Percentiles rank a stretch among this genome's conserved stretches.
Evolutionary conservation across 2,329 filamentous ascomycete genomes (phyloP).

Genomic region (Xylariomycetidae sp.): DNA sequence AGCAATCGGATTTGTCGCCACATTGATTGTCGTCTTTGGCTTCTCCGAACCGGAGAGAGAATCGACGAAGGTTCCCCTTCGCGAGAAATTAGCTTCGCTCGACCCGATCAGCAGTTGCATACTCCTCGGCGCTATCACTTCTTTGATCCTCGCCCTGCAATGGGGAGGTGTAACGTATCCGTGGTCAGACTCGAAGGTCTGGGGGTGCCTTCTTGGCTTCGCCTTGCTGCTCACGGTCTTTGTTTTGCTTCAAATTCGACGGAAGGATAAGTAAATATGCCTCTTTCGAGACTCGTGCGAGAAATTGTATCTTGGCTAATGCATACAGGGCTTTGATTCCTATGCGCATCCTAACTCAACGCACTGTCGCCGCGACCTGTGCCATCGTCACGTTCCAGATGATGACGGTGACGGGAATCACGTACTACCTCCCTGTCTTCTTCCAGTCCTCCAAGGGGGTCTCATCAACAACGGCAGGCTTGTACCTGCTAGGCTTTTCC

Average conservation of each 20-base stretch:
- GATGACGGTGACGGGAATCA: conserved; percentile 2
- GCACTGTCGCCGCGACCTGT: conserved; percentile 2
- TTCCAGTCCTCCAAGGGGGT: conserved; percentile 5
- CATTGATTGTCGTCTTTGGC: too few species aligned
- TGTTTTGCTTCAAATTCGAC: conserved; percentile 2
- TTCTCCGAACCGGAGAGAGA: too few species aligned
- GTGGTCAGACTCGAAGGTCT: conserved; percentile 6
- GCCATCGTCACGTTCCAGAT: conserved; percentile 1
- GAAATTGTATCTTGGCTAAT: neutral
- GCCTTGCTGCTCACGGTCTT: conserved; percentile 2
- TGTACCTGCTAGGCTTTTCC: conserved; percentile 4
- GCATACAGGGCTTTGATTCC: conserved; percentile 6
- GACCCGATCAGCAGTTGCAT: conserved; percentile 3
- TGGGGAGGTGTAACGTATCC: conserved; percentile 6
- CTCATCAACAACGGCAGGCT: conserved; percentile 3
- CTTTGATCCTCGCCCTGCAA: conserved; percentile 4
- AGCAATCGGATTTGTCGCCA: too few species aligned
- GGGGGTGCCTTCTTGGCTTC: conserved; percentile 3
- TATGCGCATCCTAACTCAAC: conserved; percentile 1
- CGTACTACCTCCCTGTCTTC: conserved; percentile 7
- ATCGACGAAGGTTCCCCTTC: too few species aligned
- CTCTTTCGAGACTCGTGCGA: neutral
- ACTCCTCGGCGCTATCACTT: conserved; percentile 2
- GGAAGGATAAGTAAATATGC: conserved; percentile 3
- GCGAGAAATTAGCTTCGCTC: conserved; percentile 1